phyloP scores from a whole-genome alignment of 2,329 filamentous ascomycete species.

The Fusarium decemcellulare region DNA sequence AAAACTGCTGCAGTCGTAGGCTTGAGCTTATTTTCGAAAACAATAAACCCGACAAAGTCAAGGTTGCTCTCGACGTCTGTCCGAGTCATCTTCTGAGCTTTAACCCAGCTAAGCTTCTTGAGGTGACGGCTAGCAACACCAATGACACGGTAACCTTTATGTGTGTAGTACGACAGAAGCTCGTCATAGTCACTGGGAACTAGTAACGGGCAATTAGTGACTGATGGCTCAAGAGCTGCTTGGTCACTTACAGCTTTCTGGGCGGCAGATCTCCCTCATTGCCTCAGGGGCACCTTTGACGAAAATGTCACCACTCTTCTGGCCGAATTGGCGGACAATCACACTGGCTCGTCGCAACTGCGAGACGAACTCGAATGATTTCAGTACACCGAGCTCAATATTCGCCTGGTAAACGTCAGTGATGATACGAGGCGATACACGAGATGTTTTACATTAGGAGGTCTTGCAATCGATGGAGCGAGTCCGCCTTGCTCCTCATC shows the following conservation, averaged over 20 bases:
- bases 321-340: slow-evolving; percentile 89
- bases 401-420: slow-evolving; percentile 56
- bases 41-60: slow-evolving; percentile 94
- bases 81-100: slow-evolving; percentile 93
- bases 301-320: slow-evolving; percentile 87
- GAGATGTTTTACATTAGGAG: slow-evolving; percentile 73
- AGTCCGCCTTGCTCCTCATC: slow-evolving; percentile 83
- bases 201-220: slow-evolving; percentile 46
- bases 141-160: slow-evolving; percentile 96
- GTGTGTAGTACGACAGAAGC: slow-evolving; percentile 89
- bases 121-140: slow-evolving; percentile 93
- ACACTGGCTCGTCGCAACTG: slow-evolving; percentile 94
- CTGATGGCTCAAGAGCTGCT: not conserved
- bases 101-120: slow-evolving; percentile 90
- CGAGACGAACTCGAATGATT: slow-evolving; percentile 94
- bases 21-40: slow-evolving; percentile 99
- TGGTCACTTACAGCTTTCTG: slow-evolving; percentile 78
- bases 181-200: slow-evolving; percentile 93
- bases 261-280: slow-evolving; percentile 92
- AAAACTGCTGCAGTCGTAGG: slow-evolving; percentile 86
- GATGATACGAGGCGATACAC: slow-evolving; percentile 50
- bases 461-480: slow-evolving; percentile 89
- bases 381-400: slow-evolving; percentile 91
- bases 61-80: slow-evolving; percentile 86
- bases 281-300: slow-evolving; percentile 98